Conservation (phyloP, 1,284 basidiomycete genomes). For the Naganishia sp. region DNA sequence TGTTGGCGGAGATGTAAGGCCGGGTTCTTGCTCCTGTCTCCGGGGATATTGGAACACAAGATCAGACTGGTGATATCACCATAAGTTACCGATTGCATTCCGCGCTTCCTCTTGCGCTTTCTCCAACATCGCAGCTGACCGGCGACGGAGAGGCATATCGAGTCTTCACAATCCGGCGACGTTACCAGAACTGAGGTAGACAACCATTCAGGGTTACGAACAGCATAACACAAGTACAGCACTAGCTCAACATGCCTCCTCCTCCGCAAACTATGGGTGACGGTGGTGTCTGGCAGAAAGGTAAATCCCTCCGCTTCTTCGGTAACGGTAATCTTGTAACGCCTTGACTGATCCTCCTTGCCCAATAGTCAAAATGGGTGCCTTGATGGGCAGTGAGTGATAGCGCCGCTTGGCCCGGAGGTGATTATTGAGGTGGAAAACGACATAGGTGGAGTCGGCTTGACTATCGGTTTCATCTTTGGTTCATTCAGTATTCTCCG, state of each 20-base stretch:
- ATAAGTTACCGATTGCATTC: not conserved
- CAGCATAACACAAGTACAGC: not conserved
- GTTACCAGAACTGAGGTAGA: not conserved
- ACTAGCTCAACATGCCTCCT: slow-evolving; percentile 28
- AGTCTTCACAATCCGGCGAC: not conserved
- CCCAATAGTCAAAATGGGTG: slow-evolving; percentile 73
- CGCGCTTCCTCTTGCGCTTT: slow-evolving; percentile 24
- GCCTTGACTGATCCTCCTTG: not conserved
- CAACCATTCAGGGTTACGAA: too few species aligned
- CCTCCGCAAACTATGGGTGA: slow-evolving; percentile 34
- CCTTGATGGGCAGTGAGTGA: slow-evolving; percentile 69
- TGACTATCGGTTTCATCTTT: slow-evolving; percentile 95
- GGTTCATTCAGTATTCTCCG: slow-evolving; percentile 85
- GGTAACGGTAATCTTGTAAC: not conserved
- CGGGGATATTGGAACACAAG: not conserved
- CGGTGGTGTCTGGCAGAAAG: slow-evolving; percentile 34
- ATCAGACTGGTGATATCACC: not conserved
- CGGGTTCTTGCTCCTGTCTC: too few species aligned
- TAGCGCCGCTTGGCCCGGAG: not conserved
- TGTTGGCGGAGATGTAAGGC: not conserved
- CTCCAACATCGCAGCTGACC: slow-evolving; percentile 11
- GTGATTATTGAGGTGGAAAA: not conserved
- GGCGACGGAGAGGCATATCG: not conserved
- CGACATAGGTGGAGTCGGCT: slow-evolving; percentile 71
- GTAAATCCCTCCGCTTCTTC: slow-evolving; percentile 9